These are phyloP conservation scores for Ceratocystiopsis minuta DNA, from an alignment of 2,329 filamentous ascomycete genomes.

Conservation along the genomic window DNA sequence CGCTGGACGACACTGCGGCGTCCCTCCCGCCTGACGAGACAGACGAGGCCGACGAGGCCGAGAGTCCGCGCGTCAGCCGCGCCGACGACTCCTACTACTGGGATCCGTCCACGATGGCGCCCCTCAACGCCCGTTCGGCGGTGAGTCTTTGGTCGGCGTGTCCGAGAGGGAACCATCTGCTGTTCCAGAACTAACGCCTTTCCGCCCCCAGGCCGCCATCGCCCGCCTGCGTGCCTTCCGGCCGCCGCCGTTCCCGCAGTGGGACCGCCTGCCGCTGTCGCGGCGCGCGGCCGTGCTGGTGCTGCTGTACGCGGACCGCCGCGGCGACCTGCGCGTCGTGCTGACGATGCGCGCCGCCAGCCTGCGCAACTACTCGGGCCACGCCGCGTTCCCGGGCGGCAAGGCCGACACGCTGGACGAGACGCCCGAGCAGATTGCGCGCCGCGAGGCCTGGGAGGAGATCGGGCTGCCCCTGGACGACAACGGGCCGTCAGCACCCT, in stretches of 20 bases:
- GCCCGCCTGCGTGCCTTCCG: constrained; percentile 42
- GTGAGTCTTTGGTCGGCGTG: too few species aligned
- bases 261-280: constrained; percentile 41
- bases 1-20: not conserved
- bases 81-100: constrained; percentile 32
- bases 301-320: constrained; percentile 68
- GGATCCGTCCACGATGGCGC: constrained; percentile 38
- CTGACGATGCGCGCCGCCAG: constrained; percentile 49
- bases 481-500: constrained; percentile 5
- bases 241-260: constrained; percentile 41
- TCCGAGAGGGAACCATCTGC: too few species aligned
- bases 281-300: constrained; percentile 76
- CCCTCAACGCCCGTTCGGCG: constrained; percentile 33
- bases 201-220: constrained; percentile 23
- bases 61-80: not conserved
- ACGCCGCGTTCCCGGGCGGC: constrained; percentile 74
- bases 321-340: constrained; percentile 58
- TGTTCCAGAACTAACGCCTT: too few species aligned
- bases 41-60: not conserved
- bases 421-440: constrained; percentile 63
- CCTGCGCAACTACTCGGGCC: constrained; percentile 55
- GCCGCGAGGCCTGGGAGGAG: constrained; percentile 81
- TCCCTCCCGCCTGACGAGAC: not conserved
- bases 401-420: constrained; percentile 42
- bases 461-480: constrained; percentile 70